Percentiles rank a stretch among this genome's conserved stretches.
phyloP scores from a whole-genome alignment of 2,329 filamentous ascomycete genomes.

The Sclerotinia nivalis region DNA sequence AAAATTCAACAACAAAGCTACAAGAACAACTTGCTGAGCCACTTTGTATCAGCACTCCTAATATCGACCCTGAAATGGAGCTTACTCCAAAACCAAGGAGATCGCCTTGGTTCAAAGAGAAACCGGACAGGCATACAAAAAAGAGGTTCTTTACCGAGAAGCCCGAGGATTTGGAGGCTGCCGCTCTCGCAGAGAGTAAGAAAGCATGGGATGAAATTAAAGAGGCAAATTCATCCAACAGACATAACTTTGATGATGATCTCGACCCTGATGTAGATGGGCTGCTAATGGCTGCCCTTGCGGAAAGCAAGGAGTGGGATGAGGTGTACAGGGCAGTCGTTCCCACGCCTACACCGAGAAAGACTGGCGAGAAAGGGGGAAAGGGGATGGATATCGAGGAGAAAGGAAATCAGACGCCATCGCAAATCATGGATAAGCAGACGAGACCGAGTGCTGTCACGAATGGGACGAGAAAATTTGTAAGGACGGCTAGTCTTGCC shows the following conservation, averaged over 20 bases:
- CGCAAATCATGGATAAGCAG: background rate
- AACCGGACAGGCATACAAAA: background rate
- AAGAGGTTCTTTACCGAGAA: conserved; percentile 37
- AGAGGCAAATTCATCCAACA: conserved; percentile 10
- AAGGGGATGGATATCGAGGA: background rate
- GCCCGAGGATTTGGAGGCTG: conserved; percentile 33
- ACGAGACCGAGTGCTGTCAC: background rate
- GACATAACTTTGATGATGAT: background rate
- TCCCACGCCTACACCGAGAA: background rate
- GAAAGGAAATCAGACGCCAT: background rate
- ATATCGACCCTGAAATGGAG: background rate
- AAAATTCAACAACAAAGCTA: background rate
- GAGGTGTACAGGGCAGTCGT: background rate
- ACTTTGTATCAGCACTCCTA: background rate
- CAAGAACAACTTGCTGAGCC: background rate
- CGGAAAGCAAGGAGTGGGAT: conserved; percentile 11
- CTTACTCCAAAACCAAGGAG: conserved; percentile 11
- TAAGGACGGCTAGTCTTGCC: conserved; percentile 25
- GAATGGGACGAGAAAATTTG: conserved; percentile 22
- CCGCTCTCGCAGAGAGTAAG: conserved; percentile 32
- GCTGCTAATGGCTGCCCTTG: background rate
- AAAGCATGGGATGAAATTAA: conserved; percentile 7
- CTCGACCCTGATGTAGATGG: background rate
- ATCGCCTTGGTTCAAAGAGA: conserved; percentile 21
- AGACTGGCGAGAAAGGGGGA: background rate